A percentile compares a stretch with the other conserved stretches of the same genome.
Conservation (phyloP, 768 basidiomycete species). For the Leccinum sublutescens region DNA sequence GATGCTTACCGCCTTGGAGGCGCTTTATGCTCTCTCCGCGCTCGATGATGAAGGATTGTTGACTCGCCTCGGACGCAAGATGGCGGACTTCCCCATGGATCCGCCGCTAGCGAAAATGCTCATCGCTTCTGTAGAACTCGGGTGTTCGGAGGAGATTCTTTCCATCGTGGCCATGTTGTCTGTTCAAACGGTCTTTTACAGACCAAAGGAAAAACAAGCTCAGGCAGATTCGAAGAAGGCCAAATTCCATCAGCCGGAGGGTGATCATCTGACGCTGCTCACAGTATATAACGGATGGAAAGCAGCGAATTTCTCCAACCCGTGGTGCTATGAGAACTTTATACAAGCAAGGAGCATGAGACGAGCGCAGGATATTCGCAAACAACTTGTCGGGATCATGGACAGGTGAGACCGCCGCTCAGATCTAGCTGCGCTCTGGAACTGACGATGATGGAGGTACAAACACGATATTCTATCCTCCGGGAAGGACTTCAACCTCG, state of each 20-base stretch:
- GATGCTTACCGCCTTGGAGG: conserved; percentile 94
- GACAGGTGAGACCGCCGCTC: conserved; percentile 67
- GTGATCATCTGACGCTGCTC: conserved; percentile 87
- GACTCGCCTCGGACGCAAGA: conserved; percentile 93
- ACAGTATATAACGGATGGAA: conserved; percentile 99
- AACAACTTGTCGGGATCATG: conserved; percentile 98
- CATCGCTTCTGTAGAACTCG: conserved; percentile 94
- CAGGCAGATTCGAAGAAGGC: conserved; percentile 99
- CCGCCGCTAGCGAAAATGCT: conserved; percentile 96
- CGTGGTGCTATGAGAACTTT: conserved; percentile 99
- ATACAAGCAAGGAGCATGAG: conserved; percentile 98
- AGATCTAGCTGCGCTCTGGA: neutral
- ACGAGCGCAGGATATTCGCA: conserved; percentile 95
- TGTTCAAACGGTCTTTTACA: conserved; percentile 94
- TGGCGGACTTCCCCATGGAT: conserved; percentile 99
- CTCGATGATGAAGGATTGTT: conserved; percentile 95
- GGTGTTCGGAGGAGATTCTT: conserved; percentile 97
- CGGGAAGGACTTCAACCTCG: conserved; percentile 87
- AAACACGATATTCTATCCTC: conserved; percentile 96
- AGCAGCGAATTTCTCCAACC: conserved; percentile 91
- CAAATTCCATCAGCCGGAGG: conserved; percentile 99
- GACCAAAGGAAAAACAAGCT: conserved; percentile 99
- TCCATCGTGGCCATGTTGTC: conserved; percentile 98
- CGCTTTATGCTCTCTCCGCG: conserved; percentile 92
- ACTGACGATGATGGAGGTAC: conserved; percentile 52